Conservation (phyloP, 2,329 filamentous ascomycete species). For the Beauveria sp. region DNA sequence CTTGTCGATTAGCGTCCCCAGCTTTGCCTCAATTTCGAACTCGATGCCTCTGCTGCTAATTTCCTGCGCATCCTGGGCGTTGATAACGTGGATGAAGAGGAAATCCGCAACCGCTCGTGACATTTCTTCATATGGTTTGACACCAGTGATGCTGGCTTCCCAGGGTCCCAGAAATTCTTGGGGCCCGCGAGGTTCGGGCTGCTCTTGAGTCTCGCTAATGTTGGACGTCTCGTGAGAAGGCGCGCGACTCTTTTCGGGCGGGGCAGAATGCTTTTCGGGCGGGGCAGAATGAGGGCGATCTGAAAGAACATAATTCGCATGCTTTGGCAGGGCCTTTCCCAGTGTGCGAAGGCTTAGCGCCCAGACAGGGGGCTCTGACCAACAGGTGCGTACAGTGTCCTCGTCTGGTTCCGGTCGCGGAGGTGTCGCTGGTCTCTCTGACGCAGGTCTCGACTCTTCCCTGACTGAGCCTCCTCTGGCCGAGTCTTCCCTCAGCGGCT, state of each 20-base stretch:
- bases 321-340: slow-evolving; percentile 29
- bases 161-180: slow-evolving; percentile 44
- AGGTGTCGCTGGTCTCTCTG: slow-evolving; percentile 20
- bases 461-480: background rate
- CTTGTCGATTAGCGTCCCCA: slow-evolving; percentile 73
- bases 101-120: slow-evolving; percentile 75
- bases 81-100: slow-evolving; percentile 63
- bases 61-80: slow-evolving; percentile 57
- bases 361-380: slow-evolving; percentile 38
- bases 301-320: slow-evolving; percentile 40
- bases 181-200: slow-evolving; percentile 19
- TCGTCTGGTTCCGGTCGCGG: background rate
- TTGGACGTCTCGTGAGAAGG: too few species aligned
- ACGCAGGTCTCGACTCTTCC: slow-evolving; percentile 6
- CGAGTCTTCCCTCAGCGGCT: background rate
- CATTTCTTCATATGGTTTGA: slow-evolving; percentile 65
- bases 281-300: slow-evolving; percentile 25
- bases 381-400: slow-evolving; percentile 26
- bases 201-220: too few species aligned
- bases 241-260: slow-evolving; percentile 26
- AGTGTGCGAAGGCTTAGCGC: slow-evolving; percentile 33
- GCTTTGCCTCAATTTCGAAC: slow-evolving; percentile 90
- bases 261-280: slow-evolving; percentile 26
- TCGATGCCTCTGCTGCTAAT: slow-evolving; percentile 58
- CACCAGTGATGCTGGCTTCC: slow-evolving; percentile 62